phyloP scores from a whole-genome alignment of 257 asterid species.

The Perilla frutescens region DNA sequence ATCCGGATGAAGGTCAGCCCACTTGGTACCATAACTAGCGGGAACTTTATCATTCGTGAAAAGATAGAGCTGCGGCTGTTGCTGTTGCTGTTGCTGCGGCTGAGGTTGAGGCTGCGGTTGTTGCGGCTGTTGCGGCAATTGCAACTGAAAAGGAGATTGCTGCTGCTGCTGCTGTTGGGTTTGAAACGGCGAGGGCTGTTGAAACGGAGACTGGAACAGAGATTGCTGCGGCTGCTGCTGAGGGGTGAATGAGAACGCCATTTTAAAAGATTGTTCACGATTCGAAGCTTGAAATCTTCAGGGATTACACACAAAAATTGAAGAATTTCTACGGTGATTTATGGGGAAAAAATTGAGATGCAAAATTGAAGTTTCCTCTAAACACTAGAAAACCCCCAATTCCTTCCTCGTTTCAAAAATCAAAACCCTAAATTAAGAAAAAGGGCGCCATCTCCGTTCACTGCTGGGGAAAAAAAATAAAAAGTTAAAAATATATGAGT shows the following conservation, averaged over 20 bases:
- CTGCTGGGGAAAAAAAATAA: background rate
- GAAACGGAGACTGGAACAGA: conserved; percentile 50
- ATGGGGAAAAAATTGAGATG: conserved; percentile 22
- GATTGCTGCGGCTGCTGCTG: conserved; percentile 59
- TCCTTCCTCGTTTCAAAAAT: conserved; percentile 19
- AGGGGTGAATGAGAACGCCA: conserved; percentile 73
- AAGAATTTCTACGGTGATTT: background rate
- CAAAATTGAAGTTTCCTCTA: conserved; percentile 18
- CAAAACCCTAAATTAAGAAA: conserved; percentile 56
- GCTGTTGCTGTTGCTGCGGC: conserved; percentile 42
- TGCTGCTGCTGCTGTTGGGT: conserved; percentile 52
- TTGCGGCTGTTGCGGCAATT: conserved; percentile 46
- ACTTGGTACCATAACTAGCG: conserved; percentile 85
- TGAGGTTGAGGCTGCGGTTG: conserved; percentile 48
- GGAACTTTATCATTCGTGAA: conserved; percentile 81
- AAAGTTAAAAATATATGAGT: background rate
- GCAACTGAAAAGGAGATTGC: conserved; percentile 58
- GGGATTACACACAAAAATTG: background rate
- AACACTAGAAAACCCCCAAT: background rate
- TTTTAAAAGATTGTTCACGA: conserved; percentile 33
- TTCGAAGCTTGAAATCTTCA: background rate
- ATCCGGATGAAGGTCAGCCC: conserved; percentile 98
- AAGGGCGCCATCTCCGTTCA: conserved; percentile 63
- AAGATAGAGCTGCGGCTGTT: conserved; percentile 73
- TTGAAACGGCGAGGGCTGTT: conserved; percentile 49